These are phyloP conservation scores for Boechera divaricarpa DNA, from an alignment of 345 rosid genomes.

Conservation along the genomic window DNA sequence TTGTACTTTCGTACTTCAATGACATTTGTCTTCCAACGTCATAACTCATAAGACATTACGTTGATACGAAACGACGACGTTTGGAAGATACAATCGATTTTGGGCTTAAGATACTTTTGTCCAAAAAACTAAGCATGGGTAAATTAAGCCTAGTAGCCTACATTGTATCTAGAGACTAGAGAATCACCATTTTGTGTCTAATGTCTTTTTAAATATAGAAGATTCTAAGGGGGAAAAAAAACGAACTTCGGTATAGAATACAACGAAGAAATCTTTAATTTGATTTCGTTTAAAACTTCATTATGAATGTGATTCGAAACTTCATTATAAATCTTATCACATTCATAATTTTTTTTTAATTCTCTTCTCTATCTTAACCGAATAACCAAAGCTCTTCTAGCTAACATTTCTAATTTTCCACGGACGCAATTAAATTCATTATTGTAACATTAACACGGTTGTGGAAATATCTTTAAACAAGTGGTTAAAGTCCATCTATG, in stretches of 20 bases:
- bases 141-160: not conserved
- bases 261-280: not conserved
- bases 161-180: not conserved
- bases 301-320: too few species aligned
- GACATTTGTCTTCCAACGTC: slow-evolving; percentile 8
- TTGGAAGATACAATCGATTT: too few species aligned
- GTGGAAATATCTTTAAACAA: too few species aligned
- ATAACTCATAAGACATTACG: not conserved
- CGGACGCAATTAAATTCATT: not conserved
- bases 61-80: slow-evolving; percentile 20
- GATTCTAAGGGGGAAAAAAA: too few species aligned
- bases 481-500: too few species aligned
- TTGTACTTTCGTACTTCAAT: not conserved
- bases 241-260: too few species aligned
- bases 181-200: not conserved
- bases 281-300: not conserved
- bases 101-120: not conserved
- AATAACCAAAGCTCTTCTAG: too few species aligned
- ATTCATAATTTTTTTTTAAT: too few species aligned
- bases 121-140: not conserved
- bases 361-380: not conserved
- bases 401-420: not conserved
- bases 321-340: not conserved
- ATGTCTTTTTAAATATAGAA: not conserved
- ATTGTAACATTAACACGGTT: not conserved